Percentiles rank a stretch among this genome's conserved stretches.
Conservation (phyloP, 2,329 filamentous ascomycete genomes). For the Dryadomyces quercus-mongolicae region DNA sequence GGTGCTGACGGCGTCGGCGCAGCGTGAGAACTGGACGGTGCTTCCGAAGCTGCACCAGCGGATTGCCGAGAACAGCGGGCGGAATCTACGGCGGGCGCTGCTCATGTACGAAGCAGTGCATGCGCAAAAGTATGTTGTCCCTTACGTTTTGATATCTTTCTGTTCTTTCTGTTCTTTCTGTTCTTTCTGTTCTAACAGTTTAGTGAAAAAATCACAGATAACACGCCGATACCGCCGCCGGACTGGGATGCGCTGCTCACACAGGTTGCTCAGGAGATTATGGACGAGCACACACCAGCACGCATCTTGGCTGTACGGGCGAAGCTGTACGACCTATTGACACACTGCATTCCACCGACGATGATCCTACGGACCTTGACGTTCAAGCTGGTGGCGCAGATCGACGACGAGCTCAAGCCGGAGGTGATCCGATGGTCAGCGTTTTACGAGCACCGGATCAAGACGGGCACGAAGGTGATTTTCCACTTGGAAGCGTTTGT, state of each 20-base stretch:
- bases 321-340: slow-evolving; percentile 93
- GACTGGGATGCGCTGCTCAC: slow-evolving; percentile 93
- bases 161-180: neutral
- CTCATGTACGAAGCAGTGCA: slow-evolving; percentile 97
- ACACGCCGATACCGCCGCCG: slow-evolving; percentile 80
- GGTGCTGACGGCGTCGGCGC: slow-evolving; percentile 58
- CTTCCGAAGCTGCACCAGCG: slow-evolving; percentile 65
- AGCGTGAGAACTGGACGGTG: slow-evolving; percentile 74
- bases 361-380: slow-evolving; percentile 90
- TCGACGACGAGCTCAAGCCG: slow-evolving; percentile 80
- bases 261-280: slow-evolving; percentile 84
- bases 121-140: slow-evolving; percentile 84
- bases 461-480: slow-evolving; percentile 86
- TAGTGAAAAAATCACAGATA: slow-evolving; percentile 83
- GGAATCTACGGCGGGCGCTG: slow-evolving; percentile 79
- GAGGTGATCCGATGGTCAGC: slow-evolving; percentile 94
- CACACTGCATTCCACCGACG: slow-evolving; percentile 92
- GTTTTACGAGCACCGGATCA: slow-evolving; percentile 93
- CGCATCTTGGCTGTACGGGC: slow-evolving; percentile 78
- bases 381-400: slow-evolving; percentile 77
- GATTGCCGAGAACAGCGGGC: slow-evolving; percentile 80
- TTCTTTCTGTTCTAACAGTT: neutral
- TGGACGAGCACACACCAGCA: slow-evolving; percentile 83
- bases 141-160: no score
- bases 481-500: slow-evolving; percentile 98